phyloP scores from a whole-genome alignment of 1,284 basidiomycete species.

The Sporisorium graminicola region DNA sequence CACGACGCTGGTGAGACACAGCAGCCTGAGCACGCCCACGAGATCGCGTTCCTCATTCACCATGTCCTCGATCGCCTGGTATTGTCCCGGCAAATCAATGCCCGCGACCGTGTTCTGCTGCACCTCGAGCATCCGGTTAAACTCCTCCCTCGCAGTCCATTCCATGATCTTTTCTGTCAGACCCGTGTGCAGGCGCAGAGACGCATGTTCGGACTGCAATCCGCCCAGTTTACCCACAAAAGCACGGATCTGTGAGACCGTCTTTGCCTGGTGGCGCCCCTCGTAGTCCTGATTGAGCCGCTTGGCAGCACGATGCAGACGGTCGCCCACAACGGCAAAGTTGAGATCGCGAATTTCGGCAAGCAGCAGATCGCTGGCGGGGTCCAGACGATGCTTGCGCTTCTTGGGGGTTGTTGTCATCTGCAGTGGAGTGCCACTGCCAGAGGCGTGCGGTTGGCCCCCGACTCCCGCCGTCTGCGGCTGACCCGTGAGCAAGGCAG shows the following conservation, averaged over 20 bases:
- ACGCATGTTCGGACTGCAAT: conserved; percentile 89
- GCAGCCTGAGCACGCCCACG: conserved; percentile 75
- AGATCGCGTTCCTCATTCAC: conserved; percentile 55
- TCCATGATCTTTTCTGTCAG: conserved; percentile 91
- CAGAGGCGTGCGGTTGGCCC: conserved; percentile 36
- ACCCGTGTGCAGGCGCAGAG: conserved; percentile 88
- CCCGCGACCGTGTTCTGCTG: conserved; percentile 92
- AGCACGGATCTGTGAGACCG: conserved; percentile 89
- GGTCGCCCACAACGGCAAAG: conserved; percentile 90
- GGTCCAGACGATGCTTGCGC: conserved; percentile 81
- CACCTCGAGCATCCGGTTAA: conserved; percentile 91
- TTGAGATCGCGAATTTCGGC: conserved; percentile 88
- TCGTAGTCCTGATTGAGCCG: conserved; percentile 92
- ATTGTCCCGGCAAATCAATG: conserved; percentile 52
- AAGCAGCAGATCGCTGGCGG: conserved; percentile 84
- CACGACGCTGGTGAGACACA: conserved; percentile 87
- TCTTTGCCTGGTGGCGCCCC: conserved; percentile 84
- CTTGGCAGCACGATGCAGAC: conserved; percentile 83
- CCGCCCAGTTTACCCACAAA: conserved; percentile 95
- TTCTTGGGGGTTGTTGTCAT: conserved; percentile 49
- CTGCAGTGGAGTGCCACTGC: conserved; percentile 51
- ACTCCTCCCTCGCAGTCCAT: conserved; percentile 81
- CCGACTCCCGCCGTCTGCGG: conserved; percentile 27
- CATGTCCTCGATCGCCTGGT: conserved; percentile 62
- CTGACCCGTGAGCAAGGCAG: conserved; percentile 76